These are phyloP conservation scores for Calocybe gangraenosa DNA, from an alignment of 768 basidiomycete species.

Conservation along the genomic window DNA sequence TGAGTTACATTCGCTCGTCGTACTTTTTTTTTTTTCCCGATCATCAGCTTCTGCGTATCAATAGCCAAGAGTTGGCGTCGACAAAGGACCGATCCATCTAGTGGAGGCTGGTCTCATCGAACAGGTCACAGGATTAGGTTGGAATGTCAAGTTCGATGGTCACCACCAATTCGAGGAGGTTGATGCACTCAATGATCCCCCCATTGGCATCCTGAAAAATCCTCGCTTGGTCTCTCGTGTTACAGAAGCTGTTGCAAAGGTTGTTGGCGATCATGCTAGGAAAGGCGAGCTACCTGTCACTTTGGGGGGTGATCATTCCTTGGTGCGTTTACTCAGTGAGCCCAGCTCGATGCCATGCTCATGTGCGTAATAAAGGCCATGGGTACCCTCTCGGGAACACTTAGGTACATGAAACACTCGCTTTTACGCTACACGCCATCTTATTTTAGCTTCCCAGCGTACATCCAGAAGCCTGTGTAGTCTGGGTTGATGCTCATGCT, in stretches of 20 bases:
- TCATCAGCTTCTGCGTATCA: neutral
- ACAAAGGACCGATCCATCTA: conserved; percentile 84
- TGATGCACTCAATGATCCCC: conserved; percentile 59
- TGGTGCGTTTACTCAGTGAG: conserved; percentile 45
- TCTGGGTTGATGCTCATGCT: conserved; percentile 97
- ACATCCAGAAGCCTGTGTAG: conserved; percentile 77
- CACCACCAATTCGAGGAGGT: conserved; percentile 87
- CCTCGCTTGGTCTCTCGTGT: conserved; percentile 85
- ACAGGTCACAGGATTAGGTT: conserved; percentile 77
- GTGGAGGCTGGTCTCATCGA: conserved; percentile 80
- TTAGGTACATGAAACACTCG: conserved; percentile 45
- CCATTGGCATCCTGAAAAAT: conserved; percentile 87
- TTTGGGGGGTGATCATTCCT: conserved; percentile 93
- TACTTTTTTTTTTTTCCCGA: conserved; percentile 9
- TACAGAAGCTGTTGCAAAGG: conserved; percentile 70
- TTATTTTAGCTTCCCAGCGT: conserved; percentile 34
- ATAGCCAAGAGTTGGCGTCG: conserved; percentile 77
- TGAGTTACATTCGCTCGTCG: conserved; percentile 21
- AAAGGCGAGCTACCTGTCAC: conserved; percentile 85
- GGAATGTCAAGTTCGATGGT: conserved; percentile 87
- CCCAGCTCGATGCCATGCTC: conserved; percentile 3
- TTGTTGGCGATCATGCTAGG: conserved; percentile 69
- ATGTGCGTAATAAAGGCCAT: conserved; percentile 45
- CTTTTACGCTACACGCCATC: neutral
- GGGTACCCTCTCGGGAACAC: conserved; percentile 91